Evolutionary conservation across 352 stramenopile species (phyloP).

Genomic region (Pythium folliculosum): DNA sequence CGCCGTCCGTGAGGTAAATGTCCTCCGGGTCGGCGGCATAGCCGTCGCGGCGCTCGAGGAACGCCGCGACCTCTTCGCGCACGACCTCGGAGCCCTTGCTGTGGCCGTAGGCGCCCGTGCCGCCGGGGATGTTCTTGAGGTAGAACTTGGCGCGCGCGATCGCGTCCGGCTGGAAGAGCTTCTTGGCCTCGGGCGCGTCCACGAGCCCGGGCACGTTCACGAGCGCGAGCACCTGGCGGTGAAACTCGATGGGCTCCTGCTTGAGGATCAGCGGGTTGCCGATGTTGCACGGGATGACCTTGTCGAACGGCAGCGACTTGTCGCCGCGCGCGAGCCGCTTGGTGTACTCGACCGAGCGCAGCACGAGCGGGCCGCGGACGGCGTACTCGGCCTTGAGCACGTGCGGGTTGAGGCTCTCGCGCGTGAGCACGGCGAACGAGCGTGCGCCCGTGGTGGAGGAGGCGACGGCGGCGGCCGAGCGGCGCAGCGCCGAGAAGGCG

Average conservation of each 20-base stretch:
- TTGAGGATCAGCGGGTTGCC: slow-evolving; percentile 96
- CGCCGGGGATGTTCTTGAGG: slow-evolving; percentile 82
- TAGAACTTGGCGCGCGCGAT: slow-evolving; percentile 90
- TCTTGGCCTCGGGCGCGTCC: slow-evolving; percentile 71
- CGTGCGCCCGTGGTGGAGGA: slow-evolving; percentile 28
- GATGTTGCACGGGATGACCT: slow-evolving; percentile 98
- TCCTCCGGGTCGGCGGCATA: slow-evolving; percentile 91
- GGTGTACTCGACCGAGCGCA: slow-evolving; percentile 78
- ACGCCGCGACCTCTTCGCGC: slow-evolving; percentile 89
- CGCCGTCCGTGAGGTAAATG: slow-evolving; percentile 98
- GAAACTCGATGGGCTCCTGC: slow-evolving; percentile 94
- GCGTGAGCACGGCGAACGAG: slow-evolving; percentile 71
- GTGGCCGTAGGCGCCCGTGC: slow-evolving; percentile 92
- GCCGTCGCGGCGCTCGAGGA: slow-evolving; percentile 88
- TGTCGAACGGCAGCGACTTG: slow-evolving; percentile 86
- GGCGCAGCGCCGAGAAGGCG: slow-evolving; percentile 12
- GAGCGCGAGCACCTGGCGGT: slow-evolving; percentile 91
- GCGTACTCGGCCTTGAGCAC: slow-evolving; percentile 87
- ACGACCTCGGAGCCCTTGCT: slow-evolving; percentile 89
- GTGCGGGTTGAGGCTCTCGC: slow-evolving; percentile 76
- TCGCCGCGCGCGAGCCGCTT: slow-evolving; percentile 63
- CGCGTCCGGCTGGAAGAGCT: slow-evolving; percentile 85
- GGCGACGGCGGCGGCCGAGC: slow-evolving; percentile 7
- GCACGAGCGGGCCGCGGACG: slow-evolving; percentile 85
- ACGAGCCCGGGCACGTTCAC: slow-evolving; percentile 89